A percentile compares a stretch with the other conserved stretches of the same genome.
Evolutionary conservation across 805 yeast species (phyloP).

Genomic region (Wickerhamomyces pijperi): DNA sequence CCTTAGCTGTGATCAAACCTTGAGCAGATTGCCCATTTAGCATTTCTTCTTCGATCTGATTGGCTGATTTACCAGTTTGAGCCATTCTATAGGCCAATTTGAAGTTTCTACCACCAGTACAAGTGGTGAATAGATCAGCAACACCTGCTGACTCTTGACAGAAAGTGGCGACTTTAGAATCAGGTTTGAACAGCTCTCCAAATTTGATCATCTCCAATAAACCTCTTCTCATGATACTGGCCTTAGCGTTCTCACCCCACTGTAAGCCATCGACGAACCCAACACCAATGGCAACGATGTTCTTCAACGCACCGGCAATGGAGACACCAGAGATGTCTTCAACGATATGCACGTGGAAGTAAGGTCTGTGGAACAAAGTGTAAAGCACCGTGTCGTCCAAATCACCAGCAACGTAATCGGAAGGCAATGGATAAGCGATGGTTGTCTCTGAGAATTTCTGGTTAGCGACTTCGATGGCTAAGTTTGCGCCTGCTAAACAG

Average conservation of each 20-base stretch:
- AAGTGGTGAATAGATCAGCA: constrained; percentile 92
- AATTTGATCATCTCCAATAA: constrained; percentile 78
- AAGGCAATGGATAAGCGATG: constrained; percentile 75
- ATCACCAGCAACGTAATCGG: constrained; percentile 58
- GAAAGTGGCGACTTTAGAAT: constrained; percentile 66
- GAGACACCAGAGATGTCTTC: constrained; percentile 92
- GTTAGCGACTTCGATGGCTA: constrained; percentile 90
- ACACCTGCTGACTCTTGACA: constrained; percentile 93
- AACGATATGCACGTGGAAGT: constrained; percentile 88
- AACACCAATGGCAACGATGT: constrained; percentile 87
- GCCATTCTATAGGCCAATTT: constrained; percentile 80
- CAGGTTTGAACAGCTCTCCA: constrained; percentile 68
- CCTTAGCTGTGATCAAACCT: constrained; percentile 80
- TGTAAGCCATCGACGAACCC: constrained; percentile 95
- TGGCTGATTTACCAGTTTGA: constrained; percentile 57
- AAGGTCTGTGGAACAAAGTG: constrained; percentile 85
- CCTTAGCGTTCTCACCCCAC: constrained; percentile 97
- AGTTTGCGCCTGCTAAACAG: constrained; percentile 89
- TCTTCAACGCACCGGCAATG: constrained; percentile 90
- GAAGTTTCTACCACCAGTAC: constrained; percentile 93
- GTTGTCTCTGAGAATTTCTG: constrained; percentile 95
- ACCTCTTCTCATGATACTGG: constrained; percentile 93
- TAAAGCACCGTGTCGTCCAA: constrained; percentile 63
- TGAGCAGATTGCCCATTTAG: constrained; percentile 93
- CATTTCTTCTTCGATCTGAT: constrained; percentile 69